A percentile compares a stretch with the other conserved stretches of the same genome.
Evolutionary conservation across 1,284 basidiomycete genomes (phyloP).

Genomic region (Naganishia sp.): DNA sequence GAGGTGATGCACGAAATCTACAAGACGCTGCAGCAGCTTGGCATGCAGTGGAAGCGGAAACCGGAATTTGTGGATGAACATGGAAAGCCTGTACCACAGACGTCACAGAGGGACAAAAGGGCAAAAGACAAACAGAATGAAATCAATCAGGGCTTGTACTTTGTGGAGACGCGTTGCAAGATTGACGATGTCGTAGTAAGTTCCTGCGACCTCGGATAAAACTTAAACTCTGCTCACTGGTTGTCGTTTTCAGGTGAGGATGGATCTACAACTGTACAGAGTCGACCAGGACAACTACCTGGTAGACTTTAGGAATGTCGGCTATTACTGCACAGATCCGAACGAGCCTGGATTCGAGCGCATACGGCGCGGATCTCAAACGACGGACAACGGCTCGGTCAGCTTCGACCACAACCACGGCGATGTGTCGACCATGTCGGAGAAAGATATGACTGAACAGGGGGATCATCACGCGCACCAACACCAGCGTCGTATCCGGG

Average conservation of each 20-base stretch:
- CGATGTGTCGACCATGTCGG: conserved; percentile 9
- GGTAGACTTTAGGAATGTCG: conserved; percentile 97
- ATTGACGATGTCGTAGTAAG: conserved; percentile 87
- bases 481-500: conserved; percentile 63
- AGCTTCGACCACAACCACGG: conserved; percentile 30
- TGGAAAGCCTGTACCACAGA: conserved; percentile 55
- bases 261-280: conserved; percentile 96
- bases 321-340: conserved; percentile 64
- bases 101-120: conserved; percentile 41
- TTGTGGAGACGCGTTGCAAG: conserved; percentile 88
- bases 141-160: conserved; percentile 70
- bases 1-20: conserved; percentile 99
- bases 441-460: conserved; percentile 18
- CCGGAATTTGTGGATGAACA: conserved; percentile 67
- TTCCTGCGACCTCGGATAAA: conserved; percentile 26
- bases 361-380: conserved; percentile 63
- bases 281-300: conserved; percentile 95
- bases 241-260: conserved; percentile 66
- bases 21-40: conserved; percentile 83
- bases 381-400: conserved; percentile 43
- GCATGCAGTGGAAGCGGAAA: conserved; percentile 84
- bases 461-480: conserved; percentile 20
- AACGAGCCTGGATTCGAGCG: conserved; percentile 64
- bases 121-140: conserved; percentile 54
- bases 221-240: not conserved